Percentiles rank a stretch among this genome's conserved stretches.
Conservation (phyloP, 164 flowering plant species). For the Aristolochia contorta region DNA sequence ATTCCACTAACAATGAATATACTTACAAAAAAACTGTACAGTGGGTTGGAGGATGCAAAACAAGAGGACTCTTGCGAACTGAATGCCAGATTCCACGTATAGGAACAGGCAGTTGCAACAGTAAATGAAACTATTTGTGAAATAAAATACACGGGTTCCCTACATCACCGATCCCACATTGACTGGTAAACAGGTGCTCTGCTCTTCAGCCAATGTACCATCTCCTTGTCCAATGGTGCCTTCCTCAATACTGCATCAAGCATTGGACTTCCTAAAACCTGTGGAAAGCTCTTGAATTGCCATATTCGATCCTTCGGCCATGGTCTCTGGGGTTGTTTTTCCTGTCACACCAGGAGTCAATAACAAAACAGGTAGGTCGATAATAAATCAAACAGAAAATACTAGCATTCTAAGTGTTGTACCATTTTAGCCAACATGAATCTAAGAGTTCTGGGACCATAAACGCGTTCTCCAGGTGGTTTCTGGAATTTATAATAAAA, state of each 20-base stretch:
- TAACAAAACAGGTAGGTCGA: neutral
- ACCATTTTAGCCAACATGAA: slow-evolving; percentile 87
- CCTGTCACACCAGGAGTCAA: slow-evolving; percentile 33
- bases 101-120: slow-evolving; percentile 21
- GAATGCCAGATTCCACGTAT: slow-evolving; percentile 32
- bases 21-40: slow-evolving; percentile 53
- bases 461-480: slow-evolving; percentile 60
- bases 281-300: slow-evolving; percentile 52
- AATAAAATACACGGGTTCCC: slow-evolving; percentile 14
- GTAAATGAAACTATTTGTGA: slow-evolving; percentile 37
- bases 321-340: slow-evolving; percentile 76
- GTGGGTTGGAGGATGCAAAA: slow-evolving; percentile 21
- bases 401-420: slow-evolving; percentile 9
- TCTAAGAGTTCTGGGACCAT: slow-evolving; percentile 69
- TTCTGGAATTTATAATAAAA: slow-evolving; percentile 77
- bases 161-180: slow-evolving; percentile 40
- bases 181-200: slow-evolving; percentile 65
- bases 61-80: slow-evolving; percentile 28
- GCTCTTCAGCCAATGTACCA: slow-evolving; percentile 87
- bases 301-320: slow-evolving; percentile 92
- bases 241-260: slow-evolving; percentile 56
- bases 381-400: neutral
- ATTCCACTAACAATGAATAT: slow-evolving; percentile 28
- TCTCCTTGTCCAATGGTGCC: slow-evolving; percentile 53
- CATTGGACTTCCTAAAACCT: slow-evolving; percentile 86